Evolutionary conservation across 2,329 filamentous ascomycete species (phyloP), one percentile per base, ranked within the genome.

Genomic region (Stemphylium beticola): DNA sequence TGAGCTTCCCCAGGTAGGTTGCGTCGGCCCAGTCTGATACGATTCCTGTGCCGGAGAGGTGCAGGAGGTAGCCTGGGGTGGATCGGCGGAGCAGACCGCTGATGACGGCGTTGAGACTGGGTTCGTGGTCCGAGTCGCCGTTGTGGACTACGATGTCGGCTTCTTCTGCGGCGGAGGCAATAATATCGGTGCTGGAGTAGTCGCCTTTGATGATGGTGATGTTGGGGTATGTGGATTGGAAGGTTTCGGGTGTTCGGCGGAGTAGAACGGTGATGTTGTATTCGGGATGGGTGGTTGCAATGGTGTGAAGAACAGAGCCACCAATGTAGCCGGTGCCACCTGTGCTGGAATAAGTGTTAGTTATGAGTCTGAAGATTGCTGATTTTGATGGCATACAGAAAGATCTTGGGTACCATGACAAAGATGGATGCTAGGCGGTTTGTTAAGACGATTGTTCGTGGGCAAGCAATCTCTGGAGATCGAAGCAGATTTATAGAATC

Each of bases 41-140:
- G 32, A 85, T 83, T 0, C 82, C 83, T 0, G 83, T 83, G 2
- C 84, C 83, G 5, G 79, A 80, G 0, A 80, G 79, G 58, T 86
- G 83, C 15, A 86, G 69, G 66, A 80, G 79, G 62, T 78, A 81
- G 4, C 76, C 76, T 4, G 77, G 74, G 0, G 71, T 67, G 0
- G 74, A 73, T 39, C 82, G 79, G 2, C 72, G 66, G 0, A 77
- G 75, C 24, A 87, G 82, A 0, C 82, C 83, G 0, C 70, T 64
- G 2, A 84, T 73, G 17, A 86, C 79, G 14, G 83, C 82, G 8
- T 73, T 71, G n/a, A 74, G 58, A 18, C 64, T 66, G 18, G 60
- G 45, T 33, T 58, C 57, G 52, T 74, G 71, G 55, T 74, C 69
- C 0, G 66, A 66, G 53, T 69, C 47, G 18, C 68, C 65, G 45